phyloP scores from a whole-genome alignment of 192 early-diverging fungal genomes.

The Coemansia sp. region DNA sequence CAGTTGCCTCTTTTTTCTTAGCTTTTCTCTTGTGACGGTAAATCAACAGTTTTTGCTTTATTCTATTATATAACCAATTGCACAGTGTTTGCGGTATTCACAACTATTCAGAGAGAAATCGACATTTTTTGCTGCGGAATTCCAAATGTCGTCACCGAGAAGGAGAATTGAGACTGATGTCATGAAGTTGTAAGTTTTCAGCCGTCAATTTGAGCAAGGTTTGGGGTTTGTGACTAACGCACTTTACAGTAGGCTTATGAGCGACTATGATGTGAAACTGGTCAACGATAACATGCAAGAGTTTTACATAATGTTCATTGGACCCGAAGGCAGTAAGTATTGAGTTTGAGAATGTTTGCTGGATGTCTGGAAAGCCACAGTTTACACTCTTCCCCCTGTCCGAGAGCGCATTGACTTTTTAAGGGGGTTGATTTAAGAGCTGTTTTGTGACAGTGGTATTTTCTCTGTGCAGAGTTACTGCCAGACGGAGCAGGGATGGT shows the following conservation, averaged over 20 bases:
- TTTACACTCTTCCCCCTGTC: not conserved
- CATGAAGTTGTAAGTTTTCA: constrained; percentile 87
- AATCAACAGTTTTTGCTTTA: constrained; percentile 1
- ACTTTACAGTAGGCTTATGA: constrained; percentile 77
- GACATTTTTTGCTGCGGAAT: constrained; percentile 2
- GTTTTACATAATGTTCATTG: constrained; percentile 91
- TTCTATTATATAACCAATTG: not conserved
- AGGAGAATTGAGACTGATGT: constrained; percentile 98
- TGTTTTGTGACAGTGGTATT: not conserved
- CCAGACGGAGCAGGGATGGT: not conserved
- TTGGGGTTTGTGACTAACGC: constrained; percentile 78
- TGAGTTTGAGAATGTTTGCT: not conserved
- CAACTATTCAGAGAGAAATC: not conserved
- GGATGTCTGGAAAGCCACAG: not conserved
- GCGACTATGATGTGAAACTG: constrained; percentile 97
- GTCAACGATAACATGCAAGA: constrained; percentile 99
- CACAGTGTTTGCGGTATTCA: not conserved
- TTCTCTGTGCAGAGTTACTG: not conserved
- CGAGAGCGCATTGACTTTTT: not conserved
- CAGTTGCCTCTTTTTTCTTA: not conserved
- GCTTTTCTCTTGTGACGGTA: constrained; percentile 6
- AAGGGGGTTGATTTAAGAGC: not conserved
- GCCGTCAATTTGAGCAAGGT: too few relatives aligned
- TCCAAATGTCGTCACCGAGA: constrained; percentile 80
- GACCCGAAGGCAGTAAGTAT: constrained; percentile 88